Conservation (phyloP, 1,284 basidiomycete species). For the Fomitopsis betulina region DNA sequence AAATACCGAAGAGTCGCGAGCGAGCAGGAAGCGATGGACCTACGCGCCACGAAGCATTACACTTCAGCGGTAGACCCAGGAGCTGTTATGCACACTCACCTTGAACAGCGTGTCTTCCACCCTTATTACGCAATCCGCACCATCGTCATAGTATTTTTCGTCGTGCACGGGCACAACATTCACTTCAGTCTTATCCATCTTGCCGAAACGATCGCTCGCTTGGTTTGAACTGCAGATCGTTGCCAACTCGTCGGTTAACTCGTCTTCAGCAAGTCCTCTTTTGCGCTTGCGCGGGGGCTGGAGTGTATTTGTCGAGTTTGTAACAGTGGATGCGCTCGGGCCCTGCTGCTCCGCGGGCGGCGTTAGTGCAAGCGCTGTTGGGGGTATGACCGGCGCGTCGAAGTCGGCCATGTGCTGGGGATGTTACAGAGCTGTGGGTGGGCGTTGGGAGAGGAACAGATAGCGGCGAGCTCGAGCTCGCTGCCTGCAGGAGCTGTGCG, state of each 20-base stretch:
- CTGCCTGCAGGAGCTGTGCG: not conserved
- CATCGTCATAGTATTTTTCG: slow-evolving; percentile 26
- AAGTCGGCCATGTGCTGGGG: not conserved
- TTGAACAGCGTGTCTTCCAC: slow-evolving; percentile 46
- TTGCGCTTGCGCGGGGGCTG: slow-evolving; percentile 4
- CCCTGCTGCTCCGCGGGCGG: not conserved
- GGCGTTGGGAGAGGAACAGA: not conserved
- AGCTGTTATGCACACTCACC: slow-evolving; percentile 25
- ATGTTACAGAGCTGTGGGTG: not conserved
- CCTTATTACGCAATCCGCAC: slow-evolving; percentile 43
- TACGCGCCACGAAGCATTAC: slow-evolving; percentile 12
- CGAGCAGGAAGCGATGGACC: slow-evolving; percentile 48
- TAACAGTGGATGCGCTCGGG: slow-evolving; percentile 14
- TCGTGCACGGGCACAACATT: slow-evolving; percentile 14
- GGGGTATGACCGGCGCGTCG: slow-evolving; percentile 3
- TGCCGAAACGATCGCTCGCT: not conserved
- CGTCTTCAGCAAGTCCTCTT: not conserved
- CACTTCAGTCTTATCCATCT: not conserved
- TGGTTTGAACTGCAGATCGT: not conserved
- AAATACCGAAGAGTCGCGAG: slow-evolving; percentile 48
- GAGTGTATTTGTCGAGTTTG: not conserved
- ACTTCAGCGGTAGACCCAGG: not conserved
- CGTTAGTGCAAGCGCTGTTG: not conserved
- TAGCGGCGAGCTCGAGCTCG: not conserved
- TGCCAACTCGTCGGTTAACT: not conserved